Evolutionary conservation across 495 filamentous ascomycete genomes (phyloP).

Genomic region (Astrothelium macrocarpum): DNA sequence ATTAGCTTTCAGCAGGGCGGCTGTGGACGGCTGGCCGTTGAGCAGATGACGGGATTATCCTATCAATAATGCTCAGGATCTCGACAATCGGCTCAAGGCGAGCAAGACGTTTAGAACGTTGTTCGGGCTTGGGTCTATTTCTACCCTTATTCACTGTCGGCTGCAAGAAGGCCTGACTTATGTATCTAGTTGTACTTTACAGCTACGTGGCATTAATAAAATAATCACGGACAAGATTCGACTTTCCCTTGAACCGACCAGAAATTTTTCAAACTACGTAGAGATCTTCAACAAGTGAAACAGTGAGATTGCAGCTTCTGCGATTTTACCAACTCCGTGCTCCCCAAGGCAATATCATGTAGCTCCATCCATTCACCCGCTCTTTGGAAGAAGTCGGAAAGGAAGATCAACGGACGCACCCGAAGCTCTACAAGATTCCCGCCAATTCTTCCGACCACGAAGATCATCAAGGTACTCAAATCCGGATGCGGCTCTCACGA

Average conservation of each 20-base stretch:
- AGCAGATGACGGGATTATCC: not conserved
- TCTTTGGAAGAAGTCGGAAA: no score
- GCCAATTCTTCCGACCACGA: not conserved
- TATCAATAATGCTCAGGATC: not conserved
- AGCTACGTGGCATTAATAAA: not conserved
- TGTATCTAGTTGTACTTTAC: slow-evolving; percentile 4
- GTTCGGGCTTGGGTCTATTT: not conserved
- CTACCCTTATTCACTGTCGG: not conserved
- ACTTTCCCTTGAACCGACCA: not conserved
- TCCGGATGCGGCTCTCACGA: not conserved
- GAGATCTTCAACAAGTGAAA: no score
- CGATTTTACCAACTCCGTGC: no score
- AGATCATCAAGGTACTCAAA: not conserved
- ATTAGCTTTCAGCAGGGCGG: not conserved
- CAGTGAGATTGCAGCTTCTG: no score
- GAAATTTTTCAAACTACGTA: no score
- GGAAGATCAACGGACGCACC: no score
- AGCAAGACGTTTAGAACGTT: not conserved
- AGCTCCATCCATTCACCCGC: no score
- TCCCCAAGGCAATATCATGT: no score
- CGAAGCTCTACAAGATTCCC: not conserved
- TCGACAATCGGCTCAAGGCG: not conserved
- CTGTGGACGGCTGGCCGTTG: not conserved
- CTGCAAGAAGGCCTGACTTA: not conserved
- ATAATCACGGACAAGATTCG: not conserved